Conservation (phyloP, 163 green algal species). For the Chloroidium sp. region DNA sequence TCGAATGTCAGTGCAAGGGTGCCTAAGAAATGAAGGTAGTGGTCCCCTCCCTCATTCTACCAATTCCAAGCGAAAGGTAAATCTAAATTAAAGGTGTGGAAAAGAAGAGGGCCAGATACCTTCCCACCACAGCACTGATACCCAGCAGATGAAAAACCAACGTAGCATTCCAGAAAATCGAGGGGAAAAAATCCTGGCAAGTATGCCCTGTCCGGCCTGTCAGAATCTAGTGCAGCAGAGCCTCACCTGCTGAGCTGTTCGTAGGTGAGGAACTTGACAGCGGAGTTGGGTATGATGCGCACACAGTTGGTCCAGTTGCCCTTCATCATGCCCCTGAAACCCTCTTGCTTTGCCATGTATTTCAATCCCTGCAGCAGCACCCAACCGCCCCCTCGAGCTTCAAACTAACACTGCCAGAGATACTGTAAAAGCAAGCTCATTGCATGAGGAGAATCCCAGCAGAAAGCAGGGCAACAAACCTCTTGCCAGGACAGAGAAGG, state of each 20-base stretch:
- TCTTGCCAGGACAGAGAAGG: too few relatives aligned
- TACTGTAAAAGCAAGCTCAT: neutral
- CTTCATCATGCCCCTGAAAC: conserved; percentile 86
- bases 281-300: conserved; percentile 94
- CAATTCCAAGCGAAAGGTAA: too few relatives aligned
- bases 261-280: conserved; percentile 77
- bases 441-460: too few relatives aligned
- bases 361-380: conserved; percentile 58
- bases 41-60: too few relatives aligned
- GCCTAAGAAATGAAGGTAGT: too few relatives aligned
- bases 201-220: neutral
- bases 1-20: too few relatives aligned
- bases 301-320: conserved; percentile 98
- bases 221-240: conserved; percentile 1
- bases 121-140: too few relatives aligned
- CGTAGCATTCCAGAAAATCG: neutral
- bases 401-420: neutral
- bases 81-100: too few relatives aligned
- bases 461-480: too few relatives aligned
- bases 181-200: neutral
- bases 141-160: neutral
- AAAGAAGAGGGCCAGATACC: too few relatives aligned
- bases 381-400: neutral
- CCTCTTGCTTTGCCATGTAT: conserved; percentile 80
- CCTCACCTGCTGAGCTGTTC: conserved; percentile 66